phyloP scores from a whole-genome alignment of 2,329 filamentous ascomycete genomes.

The Ophiocordyceps camponoti-floridani region DNA sequence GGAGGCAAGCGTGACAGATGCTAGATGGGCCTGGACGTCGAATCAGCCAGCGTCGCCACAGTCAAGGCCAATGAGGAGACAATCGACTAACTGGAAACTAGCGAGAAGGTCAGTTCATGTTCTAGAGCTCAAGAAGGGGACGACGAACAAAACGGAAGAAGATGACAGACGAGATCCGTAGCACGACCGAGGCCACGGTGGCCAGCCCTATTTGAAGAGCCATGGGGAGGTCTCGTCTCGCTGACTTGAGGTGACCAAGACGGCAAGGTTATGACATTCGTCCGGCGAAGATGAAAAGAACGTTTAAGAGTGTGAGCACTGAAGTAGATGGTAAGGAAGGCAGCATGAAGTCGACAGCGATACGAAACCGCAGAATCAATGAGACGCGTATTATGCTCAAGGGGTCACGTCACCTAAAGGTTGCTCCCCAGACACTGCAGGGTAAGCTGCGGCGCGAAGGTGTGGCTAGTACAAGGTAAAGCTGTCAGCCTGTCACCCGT shows the following conservation, averaged over 20 bases:
- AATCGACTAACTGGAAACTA: conserved; percentile 18
- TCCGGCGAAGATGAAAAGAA: neutral
- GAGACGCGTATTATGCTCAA: neutral
- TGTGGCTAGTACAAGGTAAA: conserved; percentile 3
- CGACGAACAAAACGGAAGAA: conserved; percentile 19
- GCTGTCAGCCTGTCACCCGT: too few species aligned
- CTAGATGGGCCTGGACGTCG: conserved; percentile 16
- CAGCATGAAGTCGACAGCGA: neutral
- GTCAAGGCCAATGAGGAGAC: neutral
- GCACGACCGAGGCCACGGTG: conserved; percentile 16
- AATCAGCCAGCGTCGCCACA: neutral
- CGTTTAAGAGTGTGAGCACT: neutral
- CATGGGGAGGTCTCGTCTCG: conserved; percentile 2
- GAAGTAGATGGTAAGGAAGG: neutral
- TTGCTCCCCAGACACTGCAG: neutral
- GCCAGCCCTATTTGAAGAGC: conserved; percentile 12
- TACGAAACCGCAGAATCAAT: neutral
- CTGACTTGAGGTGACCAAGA: neutral
- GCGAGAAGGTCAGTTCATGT: conserved; percentile 3
- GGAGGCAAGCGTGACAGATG: conserved; percentile 40
- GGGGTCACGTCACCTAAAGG: neutral
- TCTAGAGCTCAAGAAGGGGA: neutral
- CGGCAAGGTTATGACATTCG: neutral
- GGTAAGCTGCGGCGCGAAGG: neutral
- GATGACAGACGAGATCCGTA: conserved; percentile 17